These are phyloP conservation scores for Cyberlindnera japonica DNA, from an alignment of 805 yeast species.

Conservation along the genomic window DNA sequence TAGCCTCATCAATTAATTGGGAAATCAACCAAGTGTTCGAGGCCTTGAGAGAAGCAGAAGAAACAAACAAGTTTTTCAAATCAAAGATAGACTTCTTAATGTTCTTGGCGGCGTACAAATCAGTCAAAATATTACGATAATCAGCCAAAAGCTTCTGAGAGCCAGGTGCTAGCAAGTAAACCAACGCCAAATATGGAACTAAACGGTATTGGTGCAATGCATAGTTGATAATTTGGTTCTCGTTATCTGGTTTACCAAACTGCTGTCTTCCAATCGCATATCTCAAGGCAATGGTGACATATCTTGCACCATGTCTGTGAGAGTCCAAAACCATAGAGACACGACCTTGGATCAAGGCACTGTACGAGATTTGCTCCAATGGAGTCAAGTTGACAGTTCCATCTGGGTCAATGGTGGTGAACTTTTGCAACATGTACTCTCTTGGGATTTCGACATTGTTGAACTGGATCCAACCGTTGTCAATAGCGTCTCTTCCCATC, in stretches of 20 bases:
- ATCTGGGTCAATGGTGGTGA: slow-evolving; percentile 63
- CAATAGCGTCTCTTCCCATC: slow-evolving; percentile 95
- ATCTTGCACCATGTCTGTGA: slow-evolving; percentile 73
- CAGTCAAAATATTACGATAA: slow-evolving; percentile 46
- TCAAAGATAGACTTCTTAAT: slow-evolving; percentile 51
- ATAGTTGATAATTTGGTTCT: slow-evolving; percentile 77
- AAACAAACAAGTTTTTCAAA: slow-evolving; percentile 74
- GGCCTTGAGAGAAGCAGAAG: slow-evolving; percentile 85
- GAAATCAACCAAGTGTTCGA: slow-evolving; percentile 86
- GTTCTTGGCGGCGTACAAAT: slow-evolving; percentile 47
- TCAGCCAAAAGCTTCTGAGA: slow-evolving; percentile 56
- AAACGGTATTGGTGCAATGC: slow-evolving; percentile 86
- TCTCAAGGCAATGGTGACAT: slow-evolving; percentile 79
- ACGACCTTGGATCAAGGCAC: slow-evolving; percentile 84
- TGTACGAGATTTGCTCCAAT: slow-evolving; percentile 82
- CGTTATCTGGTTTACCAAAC: slow-evolving; percentile 55
- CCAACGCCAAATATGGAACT: slow-evolving; percentile 77
- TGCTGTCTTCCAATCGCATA: slow-evolving; percentile 61
- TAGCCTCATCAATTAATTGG: slow-evolving; percentile 76
- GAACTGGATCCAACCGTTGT: slow-evolving; percentile 96
- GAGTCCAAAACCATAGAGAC: slow-evolving; percentile 88
- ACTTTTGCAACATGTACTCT: slow-evolving; percentile 65
- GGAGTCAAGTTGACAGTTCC: slow-evolving; percentile 74
- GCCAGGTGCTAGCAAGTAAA: slow-evolving; percentile 72
- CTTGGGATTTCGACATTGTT: slow-evolving; percentile 80